Evolutionary conservation across 1,284 basidiomycete species (phyloP).

Genomic region (Marasmius sp.): DNA sequence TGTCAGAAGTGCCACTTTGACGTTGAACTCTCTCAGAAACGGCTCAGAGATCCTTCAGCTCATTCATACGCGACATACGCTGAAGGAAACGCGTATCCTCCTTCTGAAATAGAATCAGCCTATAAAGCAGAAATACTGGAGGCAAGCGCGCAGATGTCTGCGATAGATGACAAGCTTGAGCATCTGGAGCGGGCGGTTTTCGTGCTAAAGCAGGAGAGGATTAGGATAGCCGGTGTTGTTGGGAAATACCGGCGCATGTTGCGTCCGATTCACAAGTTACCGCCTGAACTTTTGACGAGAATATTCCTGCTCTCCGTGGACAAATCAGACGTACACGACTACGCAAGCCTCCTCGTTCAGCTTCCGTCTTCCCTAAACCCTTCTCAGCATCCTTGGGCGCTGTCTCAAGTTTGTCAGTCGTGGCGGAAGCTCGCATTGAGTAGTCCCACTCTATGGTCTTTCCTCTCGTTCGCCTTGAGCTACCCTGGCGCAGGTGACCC

Average conservation of each 20-base stretch:
- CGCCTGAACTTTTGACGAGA: neutral
- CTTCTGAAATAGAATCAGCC: too few relatives aligned
- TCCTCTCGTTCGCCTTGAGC: neutral
- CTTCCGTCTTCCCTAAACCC: neutral
- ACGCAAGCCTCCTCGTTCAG: neutral
- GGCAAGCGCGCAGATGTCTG: too few relatives aligned
- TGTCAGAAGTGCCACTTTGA: too few relatives aligned
- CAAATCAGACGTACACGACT: neutral
- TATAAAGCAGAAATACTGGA: too few relatives aligned
- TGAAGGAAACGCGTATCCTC: too few relatives aligned
- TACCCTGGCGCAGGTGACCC: neutral
- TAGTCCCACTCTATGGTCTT: neutral
- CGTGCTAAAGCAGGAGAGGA: neutral
- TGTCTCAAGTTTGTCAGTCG: neutral
- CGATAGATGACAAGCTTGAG: too few relatives aligned
- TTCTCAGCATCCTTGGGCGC: neutral
- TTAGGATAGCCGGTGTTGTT: neutral
- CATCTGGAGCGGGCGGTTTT: too few relatives aligned
- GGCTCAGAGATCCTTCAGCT: too few relatives aligned
- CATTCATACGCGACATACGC: too few relatives aligned
- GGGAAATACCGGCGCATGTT: neutral
- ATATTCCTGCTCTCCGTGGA: neutral
- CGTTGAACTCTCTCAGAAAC: too few relatives aligned
- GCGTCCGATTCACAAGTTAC: neutral
- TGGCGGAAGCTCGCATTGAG: neutral